These are phyloP conservation scores for Cyclocybe aegerita DNA, from an alignment of 768 basidiomycete genomes.

Conservation along the genomic window DNA sequence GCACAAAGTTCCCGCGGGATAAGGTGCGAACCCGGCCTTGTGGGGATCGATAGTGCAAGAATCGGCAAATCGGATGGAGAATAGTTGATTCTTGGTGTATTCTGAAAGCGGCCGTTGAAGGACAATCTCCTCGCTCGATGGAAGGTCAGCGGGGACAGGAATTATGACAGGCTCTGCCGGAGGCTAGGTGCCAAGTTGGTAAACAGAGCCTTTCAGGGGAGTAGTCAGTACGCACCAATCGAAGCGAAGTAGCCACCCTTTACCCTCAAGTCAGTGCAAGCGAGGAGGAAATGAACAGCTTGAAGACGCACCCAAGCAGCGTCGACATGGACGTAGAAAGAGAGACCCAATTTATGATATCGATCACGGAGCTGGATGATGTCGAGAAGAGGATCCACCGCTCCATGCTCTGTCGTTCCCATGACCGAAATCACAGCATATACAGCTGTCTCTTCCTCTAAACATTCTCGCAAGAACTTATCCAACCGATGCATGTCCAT, in stretches of 20 bases:
- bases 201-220: background rate
- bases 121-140: too few species aligned
- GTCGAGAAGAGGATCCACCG: slow-evolving; percentile 38
- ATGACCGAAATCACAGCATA: slow-evolving; percentile 43
- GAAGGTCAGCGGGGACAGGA: background rate
- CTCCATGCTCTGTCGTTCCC: slow-evolving; percentile 44
- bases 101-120: background rate
- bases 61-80: slow-evolving; percentile 26
- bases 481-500: slow-evolving; percentile 29
- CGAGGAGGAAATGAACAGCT: too few species aligned
- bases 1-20: slow-evolving; percentile 39
- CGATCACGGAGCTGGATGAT: slow-evolving; percentile 32
- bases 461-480: slow-evolving; percentile 22
- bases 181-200: too few species aligned
- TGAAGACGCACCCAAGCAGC: slow-evolving; percentile 33
- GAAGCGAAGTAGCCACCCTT: slow-evolving; percentile 38
- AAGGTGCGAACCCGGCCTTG: slow-evolving; percentile 42
- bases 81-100: slow-evolving; percentile 24
- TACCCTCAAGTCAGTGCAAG: background rate
- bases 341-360: slow-evolving; percentile 10
- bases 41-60: slow-evolving; percentile 42
- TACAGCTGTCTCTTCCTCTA: slow-evolving; percentile 26
- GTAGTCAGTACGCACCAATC: slow-evolving; percentile 2
- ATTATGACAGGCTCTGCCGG: background rate
- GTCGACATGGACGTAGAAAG: slow-evolving; percentile 21